These are phyloP conservation scores for Zanthoxylum bungeanum DNA, from an alignment of 345 rosid species.

Conservation along the genomic window DNA sequence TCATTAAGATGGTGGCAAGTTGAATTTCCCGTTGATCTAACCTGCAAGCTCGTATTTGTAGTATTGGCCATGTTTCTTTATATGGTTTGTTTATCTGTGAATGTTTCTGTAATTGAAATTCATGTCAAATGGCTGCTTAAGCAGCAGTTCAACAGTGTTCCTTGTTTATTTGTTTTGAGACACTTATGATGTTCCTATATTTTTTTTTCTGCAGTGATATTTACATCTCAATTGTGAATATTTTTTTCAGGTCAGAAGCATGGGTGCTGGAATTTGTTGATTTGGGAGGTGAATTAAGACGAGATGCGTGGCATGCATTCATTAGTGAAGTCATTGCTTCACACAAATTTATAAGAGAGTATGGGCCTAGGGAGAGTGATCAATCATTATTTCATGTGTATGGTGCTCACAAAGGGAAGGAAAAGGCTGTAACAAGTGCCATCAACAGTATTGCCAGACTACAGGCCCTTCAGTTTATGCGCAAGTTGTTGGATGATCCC, in stretches of 20 bases:
- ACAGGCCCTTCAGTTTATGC: slow-evolving; percentile 83
- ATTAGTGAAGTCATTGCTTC: slow-evolving; percentile 74
- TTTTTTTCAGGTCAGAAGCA: slow-evolving; percentile 49
- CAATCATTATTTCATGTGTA: slow-evolving; percentile 55
- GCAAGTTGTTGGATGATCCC: slow-evolving; percentile 84
- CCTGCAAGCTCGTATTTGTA: not conserved
- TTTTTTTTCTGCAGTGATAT: not conserved
- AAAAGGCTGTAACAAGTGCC: slow-evolving; percentile 64
- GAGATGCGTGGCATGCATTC: slow-evolving; percentile 94
- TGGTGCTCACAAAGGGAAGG: slow-evolving; percentile 83
- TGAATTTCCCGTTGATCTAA: not conserved
- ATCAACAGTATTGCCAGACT: slow-evolving; percentile 76
- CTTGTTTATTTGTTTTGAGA: slow-evolving; percentile 2
- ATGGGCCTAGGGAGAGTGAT: slow-evolving; percentile 70
- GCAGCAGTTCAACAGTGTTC: not conserved
- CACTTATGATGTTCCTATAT: not conserved
- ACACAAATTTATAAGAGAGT: slow-evolving; percentile 71
- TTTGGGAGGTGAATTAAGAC: slow-evolving; percentile 89
- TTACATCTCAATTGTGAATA: slow-evolving; percentile 2
- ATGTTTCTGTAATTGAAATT: not conserved
- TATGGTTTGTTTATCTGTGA: not conserved
- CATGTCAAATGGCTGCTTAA: not conserved
- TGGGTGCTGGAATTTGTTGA: slow-evolving; percentile 98
- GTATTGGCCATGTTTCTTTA: not conserved
- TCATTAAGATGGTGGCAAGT: not conserved